Evolutionary conservation across 2,329 filamentous ascomycete genomes (phyloP).

Genomic region (Scedosporium boydii): DNA sequence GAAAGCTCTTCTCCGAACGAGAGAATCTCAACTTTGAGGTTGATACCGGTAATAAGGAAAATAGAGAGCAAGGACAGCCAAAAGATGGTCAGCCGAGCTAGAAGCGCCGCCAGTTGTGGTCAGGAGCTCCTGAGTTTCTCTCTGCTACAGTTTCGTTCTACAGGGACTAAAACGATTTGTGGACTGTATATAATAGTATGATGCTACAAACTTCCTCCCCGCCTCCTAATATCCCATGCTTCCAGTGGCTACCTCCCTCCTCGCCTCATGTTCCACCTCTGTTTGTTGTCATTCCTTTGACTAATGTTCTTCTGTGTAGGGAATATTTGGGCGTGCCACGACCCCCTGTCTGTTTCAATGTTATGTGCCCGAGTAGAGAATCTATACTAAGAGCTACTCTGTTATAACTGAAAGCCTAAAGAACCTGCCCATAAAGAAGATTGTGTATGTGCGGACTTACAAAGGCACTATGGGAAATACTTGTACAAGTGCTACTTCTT

Average conservation of each 20-base stretch:
- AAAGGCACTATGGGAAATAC: neutral
- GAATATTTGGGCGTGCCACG: neutral
- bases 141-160: neutral
- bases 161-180: neutral
- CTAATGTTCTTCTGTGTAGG: neutral
- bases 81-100: neutral
- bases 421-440: neutral
- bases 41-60: neutral
- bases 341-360: neutral
- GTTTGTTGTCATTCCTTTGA: neutral
- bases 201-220: too few relatives aligned
- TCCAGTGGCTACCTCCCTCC: too few relatives aligned
- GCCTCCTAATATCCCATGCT: too few relatives aligned
- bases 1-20: neutral
- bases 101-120: neutral
- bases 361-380: neutral
- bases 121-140: neutral
- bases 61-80: too few relatives aligned
- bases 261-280: too few relatives aligned
- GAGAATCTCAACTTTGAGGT: neutral
- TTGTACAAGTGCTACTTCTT: neutral
- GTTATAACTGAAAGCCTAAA: neutral
- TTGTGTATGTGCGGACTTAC: neutral
- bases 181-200: neutral
- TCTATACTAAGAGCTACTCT: neutral